Evolutionary conservation across 2,329 filamentous ascomycete genomes (phyloP).

Genomic region (Aspergillus texensis): DNA sequence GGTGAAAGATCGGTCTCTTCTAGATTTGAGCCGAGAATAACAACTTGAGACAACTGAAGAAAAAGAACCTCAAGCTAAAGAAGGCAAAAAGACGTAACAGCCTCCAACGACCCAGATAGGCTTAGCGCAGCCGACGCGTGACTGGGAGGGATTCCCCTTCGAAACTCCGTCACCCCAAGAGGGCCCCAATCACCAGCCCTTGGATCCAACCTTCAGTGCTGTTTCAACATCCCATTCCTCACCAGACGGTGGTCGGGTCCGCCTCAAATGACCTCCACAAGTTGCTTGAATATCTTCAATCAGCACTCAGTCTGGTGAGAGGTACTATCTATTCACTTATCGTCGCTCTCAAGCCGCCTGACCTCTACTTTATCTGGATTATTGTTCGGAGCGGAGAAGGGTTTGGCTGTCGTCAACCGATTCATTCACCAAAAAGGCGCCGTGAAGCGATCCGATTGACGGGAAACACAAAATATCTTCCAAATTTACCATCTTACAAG

Average conservation of each 20-base stretch:
- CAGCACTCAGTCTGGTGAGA: conserved; percentile 26
- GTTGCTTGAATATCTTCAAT: conserved; percentile 16
- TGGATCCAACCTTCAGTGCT: conserved; percentile 14
- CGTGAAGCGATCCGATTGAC: conserved; percentile 22
- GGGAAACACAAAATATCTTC: conserved; percentile 4
- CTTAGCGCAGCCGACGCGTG: conserved; percentile 44
- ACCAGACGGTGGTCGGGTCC: conserved; percentile 28
- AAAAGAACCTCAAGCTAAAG: background rate
- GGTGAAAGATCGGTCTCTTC: background rate
- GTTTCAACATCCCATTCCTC: conserved; percentile 19
- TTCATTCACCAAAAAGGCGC: conserved; percentile 25
- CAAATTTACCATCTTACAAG: background rate
- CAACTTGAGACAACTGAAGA: background rate
- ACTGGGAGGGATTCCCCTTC: conserved; percentile 35
- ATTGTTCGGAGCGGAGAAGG: conserved; percentile 26
- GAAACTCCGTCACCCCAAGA: conserved; percentile 29
- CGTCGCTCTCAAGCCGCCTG: conserved; percentile 20
- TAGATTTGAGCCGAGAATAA: background rate
- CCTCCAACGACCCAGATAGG: conserved; percentile 27
- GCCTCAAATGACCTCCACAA: conserved; percentile 27
- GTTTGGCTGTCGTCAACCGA: conserved; percentile 24
- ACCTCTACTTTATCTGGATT: conserved; percentile 19
- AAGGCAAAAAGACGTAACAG: conserved; percentile 11
- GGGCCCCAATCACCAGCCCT: conserved; percentile 20
- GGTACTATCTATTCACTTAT: conserved; percentile 4